These are phyloP conservation scores for Penicillium sp. DNA, from an alignment of 2,329 filamentous ascomycete species.

Conservation along the genomic window DNA sequence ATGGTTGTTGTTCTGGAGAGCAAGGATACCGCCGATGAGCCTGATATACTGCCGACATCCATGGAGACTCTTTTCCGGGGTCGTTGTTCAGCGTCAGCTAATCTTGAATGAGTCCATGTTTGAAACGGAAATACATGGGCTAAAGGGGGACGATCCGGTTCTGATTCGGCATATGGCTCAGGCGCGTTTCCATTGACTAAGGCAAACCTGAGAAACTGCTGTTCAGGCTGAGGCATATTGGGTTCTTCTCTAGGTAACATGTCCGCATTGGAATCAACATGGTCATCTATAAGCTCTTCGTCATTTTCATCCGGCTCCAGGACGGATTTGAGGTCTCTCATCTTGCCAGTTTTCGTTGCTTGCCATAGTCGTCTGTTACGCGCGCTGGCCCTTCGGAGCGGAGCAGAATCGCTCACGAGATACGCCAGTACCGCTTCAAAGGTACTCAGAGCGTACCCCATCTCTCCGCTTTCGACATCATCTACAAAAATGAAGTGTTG, in stretches of 20 bases:
- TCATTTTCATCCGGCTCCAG: conserved; percentile 66
- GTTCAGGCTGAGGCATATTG: conserved; percentile 16
- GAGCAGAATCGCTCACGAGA: conserved; percentile 74
- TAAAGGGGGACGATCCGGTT: conserved; percentile 42
- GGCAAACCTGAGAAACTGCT: conserved; percentile 20
- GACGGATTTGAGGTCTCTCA: conserved; percentile 70
- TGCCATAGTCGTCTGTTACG: conserved; percentile 87
- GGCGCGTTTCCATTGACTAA: conserved; percentile 21
- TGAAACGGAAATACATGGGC: conserved; percentile 93
- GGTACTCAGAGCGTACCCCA: conserved; percentile 93
- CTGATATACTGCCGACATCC: conserved; percentile 85
- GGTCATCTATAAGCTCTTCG: conserved; percentile 38
- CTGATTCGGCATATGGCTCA: conserved; percentile 21
- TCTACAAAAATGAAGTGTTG: conserved; percentile 97
- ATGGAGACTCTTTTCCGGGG: conserved; percentile 77
- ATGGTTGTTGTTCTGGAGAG: conserved; percentile 75
- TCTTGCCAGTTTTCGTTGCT: conserved; percentile 71
- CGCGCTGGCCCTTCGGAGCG: conserved; percentile 76
- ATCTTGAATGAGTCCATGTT: conserved; percentile 48
- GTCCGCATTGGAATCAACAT: conserved; percentile 38
- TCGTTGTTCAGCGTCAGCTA: conserved; percentile 43
- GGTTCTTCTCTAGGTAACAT: conserved; percentile 19
- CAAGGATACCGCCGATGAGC: conserved; percentile 77
- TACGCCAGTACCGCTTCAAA: conserved; percentile 93
- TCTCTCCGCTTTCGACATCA: conserved; percentile 92